Percentiles rank a stretch among this genome's conserved stretches.
Conservation (phyloP, 345 rosid species). For the Eucalyptus grandis region DNA sequence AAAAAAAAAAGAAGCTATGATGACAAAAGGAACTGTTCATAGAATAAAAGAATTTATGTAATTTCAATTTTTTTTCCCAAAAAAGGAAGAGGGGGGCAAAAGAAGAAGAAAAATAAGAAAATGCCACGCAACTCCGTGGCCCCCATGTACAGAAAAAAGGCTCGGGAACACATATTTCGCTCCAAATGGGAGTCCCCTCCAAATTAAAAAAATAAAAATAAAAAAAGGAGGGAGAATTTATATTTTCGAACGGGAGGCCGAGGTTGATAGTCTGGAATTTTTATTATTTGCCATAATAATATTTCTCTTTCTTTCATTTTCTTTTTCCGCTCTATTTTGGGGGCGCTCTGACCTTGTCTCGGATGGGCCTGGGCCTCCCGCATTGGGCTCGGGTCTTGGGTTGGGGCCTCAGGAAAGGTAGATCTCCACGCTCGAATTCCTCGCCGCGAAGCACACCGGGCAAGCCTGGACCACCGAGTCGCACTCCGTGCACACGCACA, state of each 20-base stretch:
- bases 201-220: background rate
- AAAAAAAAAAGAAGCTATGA: background rate
- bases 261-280: background rate
- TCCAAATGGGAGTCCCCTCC: background rate
- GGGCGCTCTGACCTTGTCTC: background rate
- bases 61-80: background rate
- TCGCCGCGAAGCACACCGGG: constrained; percentile 60
- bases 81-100: background rate
- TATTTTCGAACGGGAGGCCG: background rate
- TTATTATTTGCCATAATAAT: background rate
- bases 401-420: constrained; percentile 27
- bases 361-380: background rate
- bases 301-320: background rate
- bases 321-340: background rate
- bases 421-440: constrained; percentile 72
- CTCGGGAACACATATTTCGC: background rate
- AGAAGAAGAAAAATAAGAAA: background rate
- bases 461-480: constrained; percentile 50
- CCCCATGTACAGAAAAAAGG: background rate
- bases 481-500: constrained; percentile 61
- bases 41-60: constrained; percentile 2
- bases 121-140: background rate
- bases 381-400: background rate
- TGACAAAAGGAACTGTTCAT: background rate
- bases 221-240: background rate